phyloP scores from a whole-genome alignment of 441 rosid species.

The Populus hybrid region DNA sequence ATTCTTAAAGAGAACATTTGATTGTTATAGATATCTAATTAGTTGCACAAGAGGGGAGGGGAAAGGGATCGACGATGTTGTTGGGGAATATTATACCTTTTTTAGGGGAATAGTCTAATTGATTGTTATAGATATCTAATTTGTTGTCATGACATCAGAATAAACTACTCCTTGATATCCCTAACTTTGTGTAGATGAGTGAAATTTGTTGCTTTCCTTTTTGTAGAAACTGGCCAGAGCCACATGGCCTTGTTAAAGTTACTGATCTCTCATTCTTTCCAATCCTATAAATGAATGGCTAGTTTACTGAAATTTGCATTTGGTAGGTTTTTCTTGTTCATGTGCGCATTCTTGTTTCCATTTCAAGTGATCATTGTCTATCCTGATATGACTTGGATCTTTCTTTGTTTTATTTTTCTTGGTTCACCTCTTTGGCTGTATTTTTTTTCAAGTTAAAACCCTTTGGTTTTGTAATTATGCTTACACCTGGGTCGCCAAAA shows the following conservation, averaged over 20 bases:
- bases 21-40: background rate
- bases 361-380: background rate
- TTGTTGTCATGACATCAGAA: background rate
- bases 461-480: background rate
- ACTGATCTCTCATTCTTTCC: too few species aligned
- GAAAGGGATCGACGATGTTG: background rate
- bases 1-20: background rate
- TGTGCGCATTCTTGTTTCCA: background rate
- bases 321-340: background rate
- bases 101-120: background rate
- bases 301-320: too few species aligned
- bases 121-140: background rate
- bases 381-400: background rate
- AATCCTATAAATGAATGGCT: too few species aligned
- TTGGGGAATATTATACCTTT: background rate
- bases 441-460: background rate
- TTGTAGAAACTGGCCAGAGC: too few species aligned
- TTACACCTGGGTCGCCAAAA: too few species aligned
- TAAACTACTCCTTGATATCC: background rate
- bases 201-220: too few species aligned
- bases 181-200: too few species aligned
- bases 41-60: background rate
- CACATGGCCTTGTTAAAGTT: too few species aligned
- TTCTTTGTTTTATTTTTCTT: too few species aligned
- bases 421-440: background rate